Percentiles rank a stretch among this genome's conserved stretches.
Conservation (phyloP, 768 basidiomycete species). For the Bullera alba region DNA sequence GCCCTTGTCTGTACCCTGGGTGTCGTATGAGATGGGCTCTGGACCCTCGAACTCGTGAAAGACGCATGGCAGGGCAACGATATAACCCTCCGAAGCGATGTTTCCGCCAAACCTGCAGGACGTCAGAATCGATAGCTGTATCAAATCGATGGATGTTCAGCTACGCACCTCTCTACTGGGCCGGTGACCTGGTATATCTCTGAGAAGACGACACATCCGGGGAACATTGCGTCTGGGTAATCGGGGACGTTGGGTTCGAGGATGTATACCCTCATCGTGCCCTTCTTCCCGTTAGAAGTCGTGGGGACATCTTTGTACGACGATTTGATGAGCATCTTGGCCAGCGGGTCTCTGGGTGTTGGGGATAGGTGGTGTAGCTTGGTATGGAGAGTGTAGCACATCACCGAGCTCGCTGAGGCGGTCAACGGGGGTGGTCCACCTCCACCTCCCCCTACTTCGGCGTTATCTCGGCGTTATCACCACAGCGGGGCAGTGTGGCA, state of each 20-base stretch:
- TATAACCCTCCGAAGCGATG: constrained; percentile 42
- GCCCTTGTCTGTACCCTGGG: constrained; percentile 82
- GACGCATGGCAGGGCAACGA: constrained; percentile 45
- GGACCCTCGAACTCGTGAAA: constrained; percentile 92
- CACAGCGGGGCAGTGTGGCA: neutral
- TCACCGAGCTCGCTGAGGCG: neutral
- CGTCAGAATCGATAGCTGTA: constrained; percentile 49
- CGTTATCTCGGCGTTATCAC: neutral
- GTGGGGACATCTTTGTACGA: constrained; percentile 70
- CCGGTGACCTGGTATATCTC: constrained; percentile 92
- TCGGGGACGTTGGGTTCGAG: constrained; percentile 70
- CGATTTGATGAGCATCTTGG: constrained; percentile 70
- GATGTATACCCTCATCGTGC: constrained; percentile 71
- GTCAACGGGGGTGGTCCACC: neutral
- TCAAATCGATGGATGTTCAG: constrained; percentile 57
- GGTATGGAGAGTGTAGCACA: no score
- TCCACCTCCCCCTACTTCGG: neutral
- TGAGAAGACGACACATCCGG: constrained; percentile 60
- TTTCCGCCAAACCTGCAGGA: constrained; percentile 33
- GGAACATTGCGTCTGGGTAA: constrained; percentile 86
- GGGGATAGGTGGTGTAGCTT: neutral
- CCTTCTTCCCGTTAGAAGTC: constrained; percentile 56
- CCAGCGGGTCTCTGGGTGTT: neutral
- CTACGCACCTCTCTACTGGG: constrained; percentile 75
- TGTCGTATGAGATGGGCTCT: constrained; percentile 80